Evolutionary conservation across 192 early-diverging fungal genomes (phyloP).

Genomic region (Dissophora globulifera): DNA sequence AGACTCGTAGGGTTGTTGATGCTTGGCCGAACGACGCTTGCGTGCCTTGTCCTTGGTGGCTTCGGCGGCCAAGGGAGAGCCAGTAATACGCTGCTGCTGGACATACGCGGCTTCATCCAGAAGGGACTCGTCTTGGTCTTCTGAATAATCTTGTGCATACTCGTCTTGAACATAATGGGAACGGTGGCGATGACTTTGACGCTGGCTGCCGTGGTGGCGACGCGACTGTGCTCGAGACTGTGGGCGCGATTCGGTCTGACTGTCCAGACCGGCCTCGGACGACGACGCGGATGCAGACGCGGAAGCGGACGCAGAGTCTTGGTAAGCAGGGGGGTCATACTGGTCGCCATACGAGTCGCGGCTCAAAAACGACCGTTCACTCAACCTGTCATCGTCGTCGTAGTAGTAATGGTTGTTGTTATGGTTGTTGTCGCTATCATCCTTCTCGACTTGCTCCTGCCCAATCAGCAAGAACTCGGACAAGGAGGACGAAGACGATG

Average conservation of each 20-base stretch:
- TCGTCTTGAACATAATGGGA: constrained; percentile 3
- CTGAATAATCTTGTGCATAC: neutral
- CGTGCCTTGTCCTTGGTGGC: too few relatives aligned
- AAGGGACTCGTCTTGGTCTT: neutral
- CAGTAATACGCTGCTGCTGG: neutral
- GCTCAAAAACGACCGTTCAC: constrained; percentile 16
- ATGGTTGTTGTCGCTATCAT: constrained; percentile 29
- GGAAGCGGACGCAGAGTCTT: too few relatives aligned
- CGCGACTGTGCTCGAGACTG: neutral
- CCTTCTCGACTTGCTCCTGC: constrained; percentile 28
- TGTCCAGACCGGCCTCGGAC: constrained; percentile 7
- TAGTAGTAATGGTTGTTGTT: too few relatives aligned
- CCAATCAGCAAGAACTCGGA: constrained; percentile 45
- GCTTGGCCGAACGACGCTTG: too few relatives aligned
- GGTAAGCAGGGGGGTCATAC: too few relatives aligned
- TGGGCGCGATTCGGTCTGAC: neutral
- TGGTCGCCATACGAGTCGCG: neutral
- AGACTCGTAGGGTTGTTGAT: neutral
- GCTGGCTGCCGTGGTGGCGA: neutral
- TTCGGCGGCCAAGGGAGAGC: neutral
- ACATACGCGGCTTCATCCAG: neutral
- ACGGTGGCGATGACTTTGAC: neutral
- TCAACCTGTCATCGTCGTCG: constrained; percentile 14
- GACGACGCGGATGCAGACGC: too few relatives aligned
- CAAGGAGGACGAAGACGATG: constrained; percentile 36